Percentiles rank a stretch among this genome's conserved stretches.
These are phyloP conservation scores for Aureobasidium sp. DNA, from an alignment of 2,329 filamentous ascomycete genomes.

Conservation along the genomic window DNA sequence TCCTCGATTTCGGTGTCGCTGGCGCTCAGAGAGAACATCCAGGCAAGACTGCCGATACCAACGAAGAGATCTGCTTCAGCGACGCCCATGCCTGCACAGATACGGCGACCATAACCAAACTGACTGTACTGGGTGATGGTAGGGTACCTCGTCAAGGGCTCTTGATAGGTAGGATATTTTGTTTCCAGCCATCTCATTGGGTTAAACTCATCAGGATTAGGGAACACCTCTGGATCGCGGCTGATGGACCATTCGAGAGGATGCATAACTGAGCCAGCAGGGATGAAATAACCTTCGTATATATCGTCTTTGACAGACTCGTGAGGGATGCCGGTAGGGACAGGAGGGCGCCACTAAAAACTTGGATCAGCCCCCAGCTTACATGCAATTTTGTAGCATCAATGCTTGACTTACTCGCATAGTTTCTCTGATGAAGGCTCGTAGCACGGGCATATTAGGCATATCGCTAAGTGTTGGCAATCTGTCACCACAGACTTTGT, in stretches of 20 bases:
- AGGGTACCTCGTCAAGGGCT: conserved; percentile 20
- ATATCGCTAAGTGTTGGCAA: conserved; percentile 48
- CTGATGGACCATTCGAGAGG: conserved; percentile 25
- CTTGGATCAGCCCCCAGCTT: conserved; percentile 19
- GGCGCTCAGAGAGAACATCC: conserved; percentile 38
- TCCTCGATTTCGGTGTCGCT: conserved; percentile 13
- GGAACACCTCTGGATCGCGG: conserved; percentile 20
- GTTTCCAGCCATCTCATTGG: conserved; percentile 23
- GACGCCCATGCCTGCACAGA: conserved; percentile 28
- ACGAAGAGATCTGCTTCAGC: conserved; percentile 28
- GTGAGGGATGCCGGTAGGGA: conserved; percentile 35
- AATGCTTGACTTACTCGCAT: neutral
- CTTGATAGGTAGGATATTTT: conserved; percentile 22
- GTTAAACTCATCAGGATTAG: conserved; percentile 22
- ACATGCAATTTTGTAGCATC: neutral
- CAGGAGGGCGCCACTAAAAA: conserved; percentile 50
- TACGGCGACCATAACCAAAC: conserved; percentile 27
- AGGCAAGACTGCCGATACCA: conserved; percentile 38
- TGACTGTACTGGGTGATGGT: conserved; percentile 22
- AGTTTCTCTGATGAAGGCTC: conserved; percentile 52
- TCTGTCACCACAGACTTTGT: conserved; percentile 48
- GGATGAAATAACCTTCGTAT: conserved; percentile 25
- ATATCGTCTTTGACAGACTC: conserved; percentile 22
- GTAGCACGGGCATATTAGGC: conserved; percentile 45
- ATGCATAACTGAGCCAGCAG: conserved; percentile 22